Evolutionary conservation across 345 rosid species (phyloP), one percentile per base, ranked within the genome.

Genomic region (Turritis glabra): DNA sequence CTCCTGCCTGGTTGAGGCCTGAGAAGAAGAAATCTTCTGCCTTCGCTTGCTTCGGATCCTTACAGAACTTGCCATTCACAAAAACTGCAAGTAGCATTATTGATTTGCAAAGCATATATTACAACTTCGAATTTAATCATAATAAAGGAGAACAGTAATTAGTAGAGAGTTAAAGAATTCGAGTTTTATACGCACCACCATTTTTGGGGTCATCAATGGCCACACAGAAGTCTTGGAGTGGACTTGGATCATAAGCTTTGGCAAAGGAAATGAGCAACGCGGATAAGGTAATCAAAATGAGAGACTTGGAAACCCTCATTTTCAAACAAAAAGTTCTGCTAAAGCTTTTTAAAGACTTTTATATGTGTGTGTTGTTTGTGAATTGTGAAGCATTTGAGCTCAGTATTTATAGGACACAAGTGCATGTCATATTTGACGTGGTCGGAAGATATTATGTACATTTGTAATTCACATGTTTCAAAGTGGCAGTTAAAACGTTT

Each of bases 41-140:
- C 37, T 66, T 66, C 2, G 12, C 78, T 41, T 64, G 60, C 41
- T 56, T 74, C 0, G 67, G 67, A 32, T 74, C 78, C 59, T 74
- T 74, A 19, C 78, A 74, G 11, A 69, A 61, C 29, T 76, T 76
- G 18, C 80, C 80, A 44, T 76, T 76, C 48, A 76, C 80, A 29
- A 76, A 76, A 27, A 76, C 76, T 76, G 63, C 40, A 61, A 6
- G 15, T 27, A 25, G 7, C 48, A n/a, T 33, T 18, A 71, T 47
- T 17, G 8, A n/a, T 40, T 32, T 8, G n/a, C 19, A 41, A 48
- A 25, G 2, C 37, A 29, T 60, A 21, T 10, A 7, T 30, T 2
- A 68, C n/a, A 1, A 41, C 23, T 15, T 32, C 3, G 0, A n/a
- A 15, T 70, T 18, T 15, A 17, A 8, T 38, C 4, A 38, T 18